Percentiles rank a stretch among this genome's conserved stretches.
phyloP scores from a whole-genome alignment of 2,329 filamentous ascomycete species.

The Pestalotiopsis sp. region DNA sequence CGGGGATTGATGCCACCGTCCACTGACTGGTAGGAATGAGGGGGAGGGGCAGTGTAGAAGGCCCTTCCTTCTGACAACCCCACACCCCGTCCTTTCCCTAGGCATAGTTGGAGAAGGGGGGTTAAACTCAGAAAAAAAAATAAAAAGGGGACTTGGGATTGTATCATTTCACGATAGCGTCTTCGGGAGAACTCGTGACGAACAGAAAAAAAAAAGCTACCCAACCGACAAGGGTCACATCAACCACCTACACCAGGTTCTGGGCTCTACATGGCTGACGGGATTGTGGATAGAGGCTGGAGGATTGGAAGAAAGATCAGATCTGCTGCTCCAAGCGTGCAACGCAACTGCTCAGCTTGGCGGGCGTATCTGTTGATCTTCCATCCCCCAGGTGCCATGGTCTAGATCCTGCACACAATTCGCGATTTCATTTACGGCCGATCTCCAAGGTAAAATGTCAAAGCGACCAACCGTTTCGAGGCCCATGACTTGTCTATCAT shows the following conservation, averaged over 20 bases:
- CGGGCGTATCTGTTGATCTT: background rate
- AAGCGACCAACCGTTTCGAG: background rate
- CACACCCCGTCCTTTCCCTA: background rate
- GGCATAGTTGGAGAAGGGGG: background rate
- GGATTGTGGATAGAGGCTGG: background rate
- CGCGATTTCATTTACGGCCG: constrained; percentile 10
- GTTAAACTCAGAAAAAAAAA: background rate
- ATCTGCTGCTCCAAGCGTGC: background rate
- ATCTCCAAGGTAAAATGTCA: background rate
- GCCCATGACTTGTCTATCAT: background rate
- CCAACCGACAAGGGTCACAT: background rate
- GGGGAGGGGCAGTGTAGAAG: constrained; percentile 8
- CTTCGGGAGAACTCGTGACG: constrained; percentile 8
- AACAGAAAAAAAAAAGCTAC: background rate
- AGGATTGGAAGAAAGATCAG: background rate
- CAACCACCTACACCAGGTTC: background rate
- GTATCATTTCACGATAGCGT: constrained; percentile 2
- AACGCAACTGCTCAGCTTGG: constrained; percentile 4
- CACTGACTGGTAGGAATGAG: constrained; percentile 3
- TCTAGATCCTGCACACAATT: constrained; percentile 8
- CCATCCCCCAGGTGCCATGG: background rate
- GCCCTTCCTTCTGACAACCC: too few relatives aligned
- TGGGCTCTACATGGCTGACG: background rate
- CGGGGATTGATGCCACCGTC: background rate
- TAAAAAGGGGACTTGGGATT: background rate